A percentile compares a stretch with the other conserved stretches of the same genome.
These are phyloP conservation scores for Drosera capensis DNA, from an alignment of 148 eudicot species.

Conservation along the genomic window DNA sequence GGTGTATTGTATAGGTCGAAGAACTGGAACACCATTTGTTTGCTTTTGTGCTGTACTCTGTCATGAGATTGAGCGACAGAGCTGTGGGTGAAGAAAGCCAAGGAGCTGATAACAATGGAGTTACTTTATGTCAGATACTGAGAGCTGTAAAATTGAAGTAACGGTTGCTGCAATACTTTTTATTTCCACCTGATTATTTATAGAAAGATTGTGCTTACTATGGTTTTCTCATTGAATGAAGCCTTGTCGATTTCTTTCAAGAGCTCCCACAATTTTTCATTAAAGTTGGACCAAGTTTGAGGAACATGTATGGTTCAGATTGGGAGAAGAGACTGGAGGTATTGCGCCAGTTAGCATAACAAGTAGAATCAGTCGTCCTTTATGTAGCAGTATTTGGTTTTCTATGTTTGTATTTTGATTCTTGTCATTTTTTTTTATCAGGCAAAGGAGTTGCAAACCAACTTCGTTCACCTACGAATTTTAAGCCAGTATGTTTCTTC, in stretches of 20 bases:
- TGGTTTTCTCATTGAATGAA: slow-evolving; percentile 14
- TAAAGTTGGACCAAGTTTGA: slow-evolving; percentile 53
- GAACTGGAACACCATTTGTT: slow-evolving; percentile 72
- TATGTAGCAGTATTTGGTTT: not conserved
- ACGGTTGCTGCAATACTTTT: slow-evolving; percentile 1
- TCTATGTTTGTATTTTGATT: not conserved
- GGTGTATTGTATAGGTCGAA: slow-evolving; percentile 36
- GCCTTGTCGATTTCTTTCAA: slow-evolving; percentile 78
- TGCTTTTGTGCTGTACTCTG: slow-evolving; percentile 56
- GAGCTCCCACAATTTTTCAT: slow-evolving; percentile 83
- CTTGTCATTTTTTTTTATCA: slow-evolving; percentile 12
- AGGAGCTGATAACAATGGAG: slow-evolving; percentile 15
- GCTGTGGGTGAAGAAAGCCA: slow-evolving; percentile 7
- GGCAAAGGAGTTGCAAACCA: slow-evolving; percentile 87
- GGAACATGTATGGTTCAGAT: slow-evolving; percentile 57
- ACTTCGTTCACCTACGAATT: slow-evolving; percentile 66
- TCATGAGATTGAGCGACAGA: slow-evolving; percentile 35
- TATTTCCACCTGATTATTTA: slow-evolving; percentile 2
- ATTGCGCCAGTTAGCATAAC: no score
- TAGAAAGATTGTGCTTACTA: not conserved
- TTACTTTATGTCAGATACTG: slow-evolving; percentile 55
- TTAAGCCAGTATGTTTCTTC: slow-evolving; percentile 68
- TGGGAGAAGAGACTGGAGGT: slow-evolving; percentile 95
- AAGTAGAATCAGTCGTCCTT: not conserved
- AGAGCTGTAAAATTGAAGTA: slow-evolving; percentile 71